phyloP scores from a whole-genome alignment of 2,329 filamentous ascomycete species.

The Aspergillus floridensis region DNA sequence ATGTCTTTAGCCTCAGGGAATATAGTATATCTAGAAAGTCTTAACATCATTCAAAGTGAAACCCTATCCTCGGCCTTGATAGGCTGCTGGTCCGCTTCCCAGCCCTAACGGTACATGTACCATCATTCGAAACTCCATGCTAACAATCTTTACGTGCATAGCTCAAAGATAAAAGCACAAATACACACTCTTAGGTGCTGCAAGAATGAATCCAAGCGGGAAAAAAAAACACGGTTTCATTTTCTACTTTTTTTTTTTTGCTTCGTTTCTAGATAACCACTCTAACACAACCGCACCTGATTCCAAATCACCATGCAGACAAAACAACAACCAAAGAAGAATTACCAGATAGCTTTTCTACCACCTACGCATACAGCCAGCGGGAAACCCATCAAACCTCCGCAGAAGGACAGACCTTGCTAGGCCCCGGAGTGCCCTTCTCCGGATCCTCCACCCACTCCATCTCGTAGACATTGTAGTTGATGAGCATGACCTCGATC shows the following conservation, averaged over 20 bases:
- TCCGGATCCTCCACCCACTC: not conserved
- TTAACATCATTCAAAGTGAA: too few relatives aligned
- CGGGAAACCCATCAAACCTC: not conserved
- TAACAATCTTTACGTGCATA: too few relatives aligned
- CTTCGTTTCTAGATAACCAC: not conserved
- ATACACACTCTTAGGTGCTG: too few relatives aligned
- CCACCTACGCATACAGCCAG: not conserved
- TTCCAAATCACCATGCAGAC: not conserved
- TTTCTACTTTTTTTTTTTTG: not conserved
- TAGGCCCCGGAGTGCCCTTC: not conserved
- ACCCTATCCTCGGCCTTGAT: too few relatives aligned
- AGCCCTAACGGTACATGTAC: too few relatives aligned
- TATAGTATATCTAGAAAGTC: too few relatives aligned
- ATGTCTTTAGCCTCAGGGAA: too few relatives aligned
- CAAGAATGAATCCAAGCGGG: not conserved
- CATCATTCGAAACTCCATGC: too few relatives aligned
- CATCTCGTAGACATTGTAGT: slow-evolving; percentile 7
- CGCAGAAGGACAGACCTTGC: not conserved
- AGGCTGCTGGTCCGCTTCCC: too few relatives aligned
- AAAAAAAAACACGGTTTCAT: not conserved
- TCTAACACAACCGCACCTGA: not conserved
- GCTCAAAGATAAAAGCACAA: too few relatives aligned
- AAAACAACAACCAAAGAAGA: not conserved
- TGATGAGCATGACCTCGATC: slow-evolving; percentile 11
- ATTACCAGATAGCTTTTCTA: not conserved